Evolutionary conservation across 257 asterid species (phyloP), one percentile per base, ranked within the genome.

Genomic region (Solanum ossicruentum): DNA sequence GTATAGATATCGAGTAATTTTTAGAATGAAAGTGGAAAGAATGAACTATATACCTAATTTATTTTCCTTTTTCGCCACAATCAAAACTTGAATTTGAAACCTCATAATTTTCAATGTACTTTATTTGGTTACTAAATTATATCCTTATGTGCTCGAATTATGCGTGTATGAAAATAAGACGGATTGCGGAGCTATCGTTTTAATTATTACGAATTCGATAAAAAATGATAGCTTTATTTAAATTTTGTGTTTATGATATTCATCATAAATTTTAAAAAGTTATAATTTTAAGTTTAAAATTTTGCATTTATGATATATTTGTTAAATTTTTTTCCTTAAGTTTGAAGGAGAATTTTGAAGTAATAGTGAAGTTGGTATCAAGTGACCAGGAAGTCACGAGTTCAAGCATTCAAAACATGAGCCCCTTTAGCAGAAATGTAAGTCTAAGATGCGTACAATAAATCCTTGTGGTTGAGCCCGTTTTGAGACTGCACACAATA

Each of bases 31-130:
- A 2, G 9, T 11, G 7, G 0, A 21, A 21, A 20, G 66, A 20
- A 58, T 56, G 12, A 58, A 23, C 2, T 15, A 60, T 7, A 3
- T 60, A 60, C 7, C 15, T 58, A 58, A 9, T 0, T 0, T 10
- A 9, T 1, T 58, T n/a, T 20, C 1, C 3, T 3, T 18, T 8
- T 56, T 12, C 8, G 3, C 0, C 36, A 3, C 36, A 32, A 32
- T 32, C 36, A 32, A 3, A 61, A 61, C 3, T 61, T 21, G 28
- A 60, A 6, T 32, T 1, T 6, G 2, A 26, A 13, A 26, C 1
- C 5, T 32, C n/a, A 3, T 15, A 2, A 15, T 7, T 13, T 0
- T 23, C 0, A 23, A 65, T 0, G 0, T 10, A 12, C 1, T 6
- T 63, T 23, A 12, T 60, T 23, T 63, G 41, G 23, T 0, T 15